Base-by-base conservation (phyloP, 495 filamentous ascomycete species). In the Apiosordaria backusii region DNA sequence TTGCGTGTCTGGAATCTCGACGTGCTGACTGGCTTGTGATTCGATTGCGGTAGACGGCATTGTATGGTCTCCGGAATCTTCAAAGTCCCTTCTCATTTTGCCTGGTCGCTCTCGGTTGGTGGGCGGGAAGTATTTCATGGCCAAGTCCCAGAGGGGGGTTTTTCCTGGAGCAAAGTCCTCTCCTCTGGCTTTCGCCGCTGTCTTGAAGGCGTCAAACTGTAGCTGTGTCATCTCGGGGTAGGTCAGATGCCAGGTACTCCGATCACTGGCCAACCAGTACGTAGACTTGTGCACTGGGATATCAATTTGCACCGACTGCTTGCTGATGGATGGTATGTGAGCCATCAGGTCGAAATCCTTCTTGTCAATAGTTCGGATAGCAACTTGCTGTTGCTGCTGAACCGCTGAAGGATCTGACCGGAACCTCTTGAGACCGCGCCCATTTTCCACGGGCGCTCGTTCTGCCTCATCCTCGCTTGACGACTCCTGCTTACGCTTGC, bases 211-310 rank as follows among this genome's bases (percentile, higher is more conserved):
- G 24, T 78, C 74, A 21, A 77, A 78, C 45, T 86, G 81, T 13
- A 81, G 76, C 65, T 78, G 75, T 2, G 78, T 82, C 83, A 86
- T 86, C 64, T 81, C 79, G 2, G 84, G 84, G 65, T 86, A 86
- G 35, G 77, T 65, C 18, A 83, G 70, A 64, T 86, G 83, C 77
- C 80, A 82, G 1, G 82, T 83, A 45, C 62, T 74, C 67, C 71
- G 75, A 63, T 86, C 79, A n/a, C 73, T 70, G 18, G 77, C 77
- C 57, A 77, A 74, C 83, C 83, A 86, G 64, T 79, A 86, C 2
- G 74, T 74, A n/a, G 75, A 78, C 57, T 84, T 80, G 57, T 79
- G 75, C 10, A 84, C 74, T 9, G 78, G 77, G 54, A 74, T 79
- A 60, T 85, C 82, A 58, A 84, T 83, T 61, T 83, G 81, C 9